These are phyloP conservation scores for Aaosphaeria arxii DNA, from an alignment of 2,329 filamentous ascomycete genomes.

Conservation along the genomic window DNA sequence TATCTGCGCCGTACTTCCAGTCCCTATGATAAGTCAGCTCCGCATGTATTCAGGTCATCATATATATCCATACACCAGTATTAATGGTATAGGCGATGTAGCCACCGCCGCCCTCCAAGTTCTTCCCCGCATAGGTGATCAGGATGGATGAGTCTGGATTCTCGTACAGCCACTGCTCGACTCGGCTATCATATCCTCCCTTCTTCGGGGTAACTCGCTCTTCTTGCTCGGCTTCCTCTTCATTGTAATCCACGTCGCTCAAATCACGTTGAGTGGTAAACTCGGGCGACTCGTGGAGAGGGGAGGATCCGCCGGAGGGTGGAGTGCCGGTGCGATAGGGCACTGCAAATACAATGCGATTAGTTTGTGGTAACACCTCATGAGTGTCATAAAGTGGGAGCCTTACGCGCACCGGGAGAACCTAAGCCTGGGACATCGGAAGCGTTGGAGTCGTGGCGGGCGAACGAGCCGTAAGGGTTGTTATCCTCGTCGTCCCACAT, in stretches of 20 bases:
- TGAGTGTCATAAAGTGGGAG: background rate
- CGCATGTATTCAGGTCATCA: background rate
- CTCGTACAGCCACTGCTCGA: slow-evolving; percentile 97
- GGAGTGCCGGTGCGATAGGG: slow-evolving; percentile 58
- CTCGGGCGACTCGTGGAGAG: slow-evolving; percentile 63
- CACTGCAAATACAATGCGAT: slow-evolving; percentile 17
- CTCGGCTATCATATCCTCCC: slow-evolving; percentile 87
- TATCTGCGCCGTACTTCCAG: slow-evolving; percentile 93
- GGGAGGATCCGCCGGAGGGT: slow-evolving; percentile 65
- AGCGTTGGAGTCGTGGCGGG: slow-evolving; percentile 75
- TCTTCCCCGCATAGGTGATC: slow-evolving; percentile 95
- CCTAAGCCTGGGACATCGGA: slow-evolving; percentile 53
- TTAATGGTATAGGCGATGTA: slow-evolving; percentile 97
- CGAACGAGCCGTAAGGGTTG: slow-evolving; percentile 94
- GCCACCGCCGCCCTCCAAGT: slow-evolving; percentile 82
- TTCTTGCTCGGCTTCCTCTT: slow-evolving; percentile 52
- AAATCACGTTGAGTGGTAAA: slow-evolving; percentile 54
- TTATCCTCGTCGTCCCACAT: slow-evolving; percentile 99
- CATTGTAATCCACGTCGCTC: slow-evolving; percentile 59
- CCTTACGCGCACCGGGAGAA: slow-evolving; percentile 39
- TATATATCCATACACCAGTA: slow-evolving; percentile 67
- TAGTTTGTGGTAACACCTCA: slow-evolving; percentile 1
- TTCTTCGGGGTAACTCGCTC: slow-evolving; percentile 60
- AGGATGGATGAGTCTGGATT: slow-evolving; percentile 85
- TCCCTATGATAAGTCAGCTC: slow-evolving; percentile 57